Conservation (phyloP, 2,329 filamentous ascomycete genomes). For the Tolypocladium ophioglossoides region DNA sequence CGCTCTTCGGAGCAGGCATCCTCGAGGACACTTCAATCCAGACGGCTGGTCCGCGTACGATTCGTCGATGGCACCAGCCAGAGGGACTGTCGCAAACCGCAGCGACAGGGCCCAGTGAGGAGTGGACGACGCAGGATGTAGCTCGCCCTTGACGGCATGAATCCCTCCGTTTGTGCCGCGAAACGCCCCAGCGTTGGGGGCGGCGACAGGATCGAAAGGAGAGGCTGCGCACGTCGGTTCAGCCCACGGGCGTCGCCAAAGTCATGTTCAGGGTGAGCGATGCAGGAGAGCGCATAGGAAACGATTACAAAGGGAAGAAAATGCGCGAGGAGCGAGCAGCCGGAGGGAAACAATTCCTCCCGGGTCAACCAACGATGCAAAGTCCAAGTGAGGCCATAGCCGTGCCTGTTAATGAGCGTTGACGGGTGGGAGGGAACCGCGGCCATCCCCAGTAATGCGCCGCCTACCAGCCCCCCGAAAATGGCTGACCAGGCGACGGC, state of each 20-base stretch:
- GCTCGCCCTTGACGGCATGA: background rate
- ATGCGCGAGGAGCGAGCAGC: background rate
- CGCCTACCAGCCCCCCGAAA: conserved; percentile 2
- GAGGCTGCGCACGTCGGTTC: background rate
- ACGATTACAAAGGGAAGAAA: background rate
- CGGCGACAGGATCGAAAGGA: background rate
- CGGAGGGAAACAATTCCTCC: background rate
- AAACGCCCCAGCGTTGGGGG: background rate
- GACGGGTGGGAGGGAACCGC: background rate
- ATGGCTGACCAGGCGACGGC: conserved; percentile 19
- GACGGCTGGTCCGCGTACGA: background rate
- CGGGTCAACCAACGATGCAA: background rate
- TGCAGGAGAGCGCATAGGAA: background rate
- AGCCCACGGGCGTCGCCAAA: background rate
- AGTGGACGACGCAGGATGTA: background rate
- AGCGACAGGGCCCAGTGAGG: background rate
- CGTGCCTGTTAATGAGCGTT: background rate
- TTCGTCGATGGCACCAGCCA: background rate
- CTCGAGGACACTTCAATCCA: background rate
- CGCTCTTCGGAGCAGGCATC: conserved; percentile 26
- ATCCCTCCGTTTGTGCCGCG: background rate
- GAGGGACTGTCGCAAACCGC: background rate
- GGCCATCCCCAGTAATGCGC: background rate
- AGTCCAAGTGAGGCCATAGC: background rate
- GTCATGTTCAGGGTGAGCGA: background rate